A percentile compares a stretch with the other conserved stretches of the same genome.
phyloP scores from a whole-genome alignment of 192 early-diverging fungal species.

The Entomortierella chlamydospora region DNA sequence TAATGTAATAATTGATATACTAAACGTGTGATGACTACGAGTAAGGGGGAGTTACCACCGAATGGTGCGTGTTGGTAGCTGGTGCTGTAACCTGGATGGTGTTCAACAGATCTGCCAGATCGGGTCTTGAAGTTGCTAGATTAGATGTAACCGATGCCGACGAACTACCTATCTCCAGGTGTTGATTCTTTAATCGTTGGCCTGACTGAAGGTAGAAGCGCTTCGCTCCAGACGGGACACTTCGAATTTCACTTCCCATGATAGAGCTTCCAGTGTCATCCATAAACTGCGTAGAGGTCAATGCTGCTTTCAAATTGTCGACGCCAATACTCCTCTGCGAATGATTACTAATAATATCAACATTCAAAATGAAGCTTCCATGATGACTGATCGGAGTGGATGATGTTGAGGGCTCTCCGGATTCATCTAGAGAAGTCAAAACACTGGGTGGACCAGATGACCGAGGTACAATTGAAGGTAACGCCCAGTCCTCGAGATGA shows the following conservation, averaged over 20 bases:
- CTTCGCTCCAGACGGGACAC: not conserved
- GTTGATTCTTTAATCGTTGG: slow-evolving; percentile 5
- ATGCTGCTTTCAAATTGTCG: slow-evolving; percentile 34
- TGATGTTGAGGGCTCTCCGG: not conserved
- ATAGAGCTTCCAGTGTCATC: slow-evolving; percentile 18
- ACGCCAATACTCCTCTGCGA: slow-evolving; percentile 36
- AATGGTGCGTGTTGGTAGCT: not conserved
- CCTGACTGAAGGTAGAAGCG: slow-evolving; percentile 15
- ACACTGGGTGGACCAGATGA: slow-evolving; percentile 13
- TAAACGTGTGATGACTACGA: too few relatives aligned
- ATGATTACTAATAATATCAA: too few relatives aligned
- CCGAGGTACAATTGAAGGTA: slow-evolving; percentile 27
- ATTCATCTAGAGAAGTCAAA: not conserved
- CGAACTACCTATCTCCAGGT: slow-evolving; percentile 1
- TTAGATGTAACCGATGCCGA: slow-evolving; percentile 19
- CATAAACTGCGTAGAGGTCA: slow-evolving; percentile 12
- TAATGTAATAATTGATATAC: too few relatives aligned
- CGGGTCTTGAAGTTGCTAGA: slow-evolving; percentile 28
- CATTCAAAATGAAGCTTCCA: not conserved
- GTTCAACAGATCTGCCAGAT: slow-evolving; percentile 38
- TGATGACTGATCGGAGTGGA: slow-evolving; percentile 20
- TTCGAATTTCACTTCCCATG: slow-evolving; percentile 16
- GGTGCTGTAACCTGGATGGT: slow-evolving; percentile 29
- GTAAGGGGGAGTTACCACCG: slow-evolving; percentile 34
- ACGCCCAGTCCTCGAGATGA: slow-evolving; percentile 42